These are phyloP conservation scores for Breviolum minutum DNA, from an alignment of 73 alveolate species.

Conservation along the genomic window DNA sequence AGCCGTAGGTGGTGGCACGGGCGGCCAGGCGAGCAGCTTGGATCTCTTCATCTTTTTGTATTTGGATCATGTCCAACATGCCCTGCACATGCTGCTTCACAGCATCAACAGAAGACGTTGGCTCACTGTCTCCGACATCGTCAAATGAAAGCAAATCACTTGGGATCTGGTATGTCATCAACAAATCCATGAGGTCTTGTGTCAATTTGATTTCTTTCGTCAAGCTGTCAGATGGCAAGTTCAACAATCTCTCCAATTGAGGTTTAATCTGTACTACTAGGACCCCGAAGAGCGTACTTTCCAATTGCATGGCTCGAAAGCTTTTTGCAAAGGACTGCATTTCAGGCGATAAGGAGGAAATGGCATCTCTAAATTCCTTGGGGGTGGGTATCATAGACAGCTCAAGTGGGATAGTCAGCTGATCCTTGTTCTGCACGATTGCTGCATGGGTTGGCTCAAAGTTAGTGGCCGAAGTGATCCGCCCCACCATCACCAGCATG, in stretches of 20 bases:
- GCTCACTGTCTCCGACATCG: neutral
- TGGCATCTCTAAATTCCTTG: slow-evolving; percentile 92
- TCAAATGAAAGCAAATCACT: slow-evolving; percentile 58
- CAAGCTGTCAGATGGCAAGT: slow-evolving; percentile 4
- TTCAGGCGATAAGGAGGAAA: slow-evolving; percentile 77
- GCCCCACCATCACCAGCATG: slow-evolving; percentile 63
- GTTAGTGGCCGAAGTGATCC: slow-evolving; percentile 71
- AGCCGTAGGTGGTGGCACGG: too few species aligned
- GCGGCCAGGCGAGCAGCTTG: slow-evolving; percentile 35
- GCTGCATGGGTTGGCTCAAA: slow-evolving; percentile 54
- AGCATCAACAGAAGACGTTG: neutral
- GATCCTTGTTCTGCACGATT: slow-evolving; percentile 78
- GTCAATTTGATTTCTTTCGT: slow-evolving; percentile 58
- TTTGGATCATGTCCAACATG: slow-evolving; percentile 16
- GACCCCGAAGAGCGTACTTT: slow-evolving; percentile 45
- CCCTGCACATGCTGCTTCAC: neutral
- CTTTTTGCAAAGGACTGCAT: slow-evolving; percentile 89
- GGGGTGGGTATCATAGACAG: slow-evolving; percentile 67
- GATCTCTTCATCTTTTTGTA: slow-evolving; percentile 33
- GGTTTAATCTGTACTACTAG: slow-evolving; percentile 45
- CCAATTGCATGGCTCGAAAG: slow-evolving; percentile 90
- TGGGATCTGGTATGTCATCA: slow-evolving; percentile 72
- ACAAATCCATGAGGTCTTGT: slow-evolving; percentile 33
- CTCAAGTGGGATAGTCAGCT: slow-evolving; percentile 71
- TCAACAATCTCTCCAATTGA: slow-evolving; percentile 34